phyloP scores from a whole-genome alignment of 345 rosid genomes.

The Populus simonii region DNA sequence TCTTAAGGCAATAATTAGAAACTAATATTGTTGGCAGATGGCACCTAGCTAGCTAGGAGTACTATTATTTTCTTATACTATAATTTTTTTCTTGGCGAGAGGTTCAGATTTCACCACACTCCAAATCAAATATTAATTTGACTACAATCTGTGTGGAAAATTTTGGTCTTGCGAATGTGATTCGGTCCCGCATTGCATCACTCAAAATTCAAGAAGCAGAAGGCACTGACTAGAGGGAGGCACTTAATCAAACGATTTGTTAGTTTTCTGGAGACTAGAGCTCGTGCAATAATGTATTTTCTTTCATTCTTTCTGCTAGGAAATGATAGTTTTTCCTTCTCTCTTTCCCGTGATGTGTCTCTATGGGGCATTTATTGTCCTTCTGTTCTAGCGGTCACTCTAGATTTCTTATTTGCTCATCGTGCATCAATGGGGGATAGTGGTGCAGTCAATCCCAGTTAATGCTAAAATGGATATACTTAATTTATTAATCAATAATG shows the following conservation, averaged over 20 bases:
- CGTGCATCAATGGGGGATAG: not conserved
- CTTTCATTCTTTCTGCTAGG: not conserved
- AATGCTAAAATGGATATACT: not conserved
- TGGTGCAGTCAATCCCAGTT: not conserved
- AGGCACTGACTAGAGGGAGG: not conserved
- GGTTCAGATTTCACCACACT: not conserved
- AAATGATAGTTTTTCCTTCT: not conserved
- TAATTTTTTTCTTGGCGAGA: not conserved
- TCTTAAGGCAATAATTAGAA: not conserved
- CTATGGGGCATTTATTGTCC: not conserved
- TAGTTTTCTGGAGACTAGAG: constrained; percentile 1
- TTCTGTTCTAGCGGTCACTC: not conserved
- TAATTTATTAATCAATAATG: not conserved
- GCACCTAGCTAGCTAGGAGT: not conserved
- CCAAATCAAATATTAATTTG: not conserved
- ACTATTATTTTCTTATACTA: not conserved
- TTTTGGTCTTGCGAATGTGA: constrained; percentile 1
- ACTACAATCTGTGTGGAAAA: not conserved
- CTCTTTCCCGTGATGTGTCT: not conserved
- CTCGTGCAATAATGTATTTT: not conserved
- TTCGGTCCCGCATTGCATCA: not conserved
- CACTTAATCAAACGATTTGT: not conserved
- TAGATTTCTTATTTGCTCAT: too few relatives aligned
- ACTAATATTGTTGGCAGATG: not conserved
- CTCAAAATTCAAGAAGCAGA: not conserved